Evolutionary conservation across 2,329 filamentous ascomycete species (phyloP).

Genomic region (Elsinoe necatrix): DNA sequence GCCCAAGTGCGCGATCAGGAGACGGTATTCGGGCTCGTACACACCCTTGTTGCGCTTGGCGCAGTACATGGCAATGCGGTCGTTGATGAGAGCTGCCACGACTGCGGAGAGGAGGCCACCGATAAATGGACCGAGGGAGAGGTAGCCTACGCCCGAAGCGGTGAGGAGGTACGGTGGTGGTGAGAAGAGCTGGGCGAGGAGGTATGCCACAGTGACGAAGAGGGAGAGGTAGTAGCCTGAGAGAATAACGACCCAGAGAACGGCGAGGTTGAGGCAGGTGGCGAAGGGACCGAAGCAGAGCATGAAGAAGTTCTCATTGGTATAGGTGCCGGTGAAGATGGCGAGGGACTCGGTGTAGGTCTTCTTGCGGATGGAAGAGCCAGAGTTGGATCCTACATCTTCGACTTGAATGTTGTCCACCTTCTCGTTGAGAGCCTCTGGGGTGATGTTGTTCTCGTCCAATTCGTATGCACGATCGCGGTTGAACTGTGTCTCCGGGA

Average conservation of each 20-base stretch:
- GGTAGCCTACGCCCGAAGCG: conserved; percentile 37
- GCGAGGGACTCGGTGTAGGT: conserved; percentile 30
- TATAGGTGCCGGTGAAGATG: conserved; percentile 35
- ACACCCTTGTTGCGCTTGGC: conserved; percentile 44
- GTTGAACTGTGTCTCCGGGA: conserved; percentile 45
- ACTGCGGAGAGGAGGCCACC: conserved; percentile 33
- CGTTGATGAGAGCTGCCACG: conserved; percentile 29
- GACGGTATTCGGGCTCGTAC: conserved; percentile 48
- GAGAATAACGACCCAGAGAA: conserved; percentile 43
- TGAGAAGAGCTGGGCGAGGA: conserved; percentile 42
- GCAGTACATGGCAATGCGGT: conserved; percentile 35
- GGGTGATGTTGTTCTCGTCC: conserved; percentile 15
- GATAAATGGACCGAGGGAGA: conserved; percentile 35
- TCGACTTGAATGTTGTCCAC: conserved; percentile 14
- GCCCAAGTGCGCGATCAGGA: conserved; percentile 28
- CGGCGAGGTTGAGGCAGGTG: conserved; percentile 44
- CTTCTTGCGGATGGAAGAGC: conserved; percentile 24
- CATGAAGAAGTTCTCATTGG: conserved; percentile 32
- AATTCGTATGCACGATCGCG: conserved; percentile 28
- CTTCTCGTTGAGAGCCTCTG: conserved; percentile 16
- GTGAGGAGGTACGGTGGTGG: conserved; percentile 39
- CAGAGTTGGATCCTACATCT: conserved; percentile 9
- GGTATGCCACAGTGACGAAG: conserved; percentile 37
- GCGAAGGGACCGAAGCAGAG: conserved; percentile 39
- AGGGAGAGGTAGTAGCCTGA: conserved; percentile 37